phyloP scores from a whole-genome alignment of 768 basidiomycete genomes.

The Podaxis sp. region DNA sequence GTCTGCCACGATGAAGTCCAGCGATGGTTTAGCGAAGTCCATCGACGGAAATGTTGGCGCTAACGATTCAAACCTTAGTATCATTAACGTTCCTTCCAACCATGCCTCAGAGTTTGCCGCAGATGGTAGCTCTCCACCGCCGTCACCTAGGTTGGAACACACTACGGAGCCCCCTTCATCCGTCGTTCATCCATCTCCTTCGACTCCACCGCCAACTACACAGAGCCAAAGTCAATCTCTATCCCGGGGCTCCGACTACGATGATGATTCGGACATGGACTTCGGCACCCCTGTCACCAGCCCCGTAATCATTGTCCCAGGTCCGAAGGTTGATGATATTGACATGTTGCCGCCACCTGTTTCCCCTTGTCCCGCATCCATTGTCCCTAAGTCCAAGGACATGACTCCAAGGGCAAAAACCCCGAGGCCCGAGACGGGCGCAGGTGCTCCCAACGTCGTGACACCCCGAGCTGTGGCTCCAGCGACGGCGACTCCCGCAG shows the following conservation, averaged over 20 bases:
- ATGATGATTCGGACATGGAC: slow-evolving; percentile 12
- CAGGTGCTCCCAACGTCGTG: not conserved
- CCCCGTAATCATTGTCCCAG: slow-evolving; percentile 9
- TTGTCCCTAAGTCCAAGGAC: not conserved
- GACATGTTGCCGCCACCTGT: slow-evolving; percentile 3
- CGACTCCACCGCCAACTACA: too few relatives aligned
- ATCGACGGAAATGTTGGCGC: not conserved
- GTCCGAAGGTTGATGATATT: not conserved
- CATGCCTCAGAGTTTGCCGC: not conserved
- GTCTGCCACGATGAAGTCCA: not conserved
- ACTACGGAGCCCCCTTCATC: not conserved
- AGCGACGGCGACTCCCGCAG: not conserved
- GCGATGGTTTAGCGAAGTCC: not conserved
- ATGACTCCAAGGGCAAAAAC: not conserved
- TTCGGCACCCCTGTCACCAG: slow-evolving; percentile 13
- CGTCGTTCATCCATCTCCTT: not conserved
- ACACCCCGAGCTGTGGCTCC: not conserved
- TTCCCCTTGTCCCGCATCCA: not conserved
- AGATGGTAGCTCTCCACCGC: not conserved
- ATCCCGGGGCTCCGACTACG: not conserved
- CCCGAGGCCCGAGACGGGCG: not conserved
- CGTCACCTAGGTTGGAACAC: not conserved
- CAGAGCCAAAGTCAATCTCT: not conserved
- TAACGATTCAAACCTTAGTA: not conserved
- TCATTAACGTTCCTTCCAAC: not conserved